phyloP scores from a whole-genome alignment of 345 rosid genomes.

The Mercurialis annua region DNA sequence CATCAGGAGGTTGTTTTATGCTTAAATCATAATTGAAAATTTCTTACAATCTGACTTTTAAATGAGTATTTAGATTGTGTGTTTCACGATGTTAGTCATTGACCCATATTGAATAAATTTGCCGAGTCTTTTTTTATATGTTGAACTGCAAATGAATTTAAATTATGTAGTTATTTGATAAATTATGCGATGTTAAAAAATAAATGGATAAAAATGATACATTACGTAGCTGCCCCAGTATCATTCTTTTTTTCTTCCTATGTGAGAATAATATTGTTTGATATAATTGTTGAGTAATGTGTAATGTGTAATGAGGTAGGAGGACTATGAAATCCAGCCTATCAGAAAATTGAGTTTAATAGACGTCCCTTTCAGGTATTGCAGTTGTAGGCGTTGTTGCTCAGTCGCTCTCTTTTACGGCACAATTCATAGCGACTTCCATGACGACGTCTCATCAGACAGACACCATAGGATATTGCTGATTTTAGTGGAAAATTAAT shows the following conservation, averaged over 20 bases:
- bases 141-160: too few relatives aligned
- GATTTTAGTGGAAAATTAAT: too few relatives aligned
- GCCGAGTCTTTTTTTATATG: too few relatives aligned
- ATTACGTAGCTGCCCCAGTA: neutral
- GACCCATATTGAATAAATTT: neutral
- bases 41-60: neutral
- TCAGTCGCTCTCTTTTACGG: neutral
- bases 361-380: neutral
- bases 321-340: neutral
- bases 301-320: neutral
- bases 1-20: neutral
- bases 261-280: neutral
- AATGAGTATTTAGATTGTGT: neutral
- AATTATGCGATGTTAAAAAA: too few relatives aligned
- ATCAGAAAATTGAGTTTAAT: neutral
- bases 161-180: too few relatives aligned
- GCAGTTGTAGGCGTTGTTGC: neutral
- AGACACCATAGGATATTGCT: too few relatives aligned
- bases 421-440: conserved; percentile 3
- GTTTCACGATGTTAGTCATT: neutral
- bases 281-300: neutral
- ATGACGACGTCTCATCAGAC: neutral
- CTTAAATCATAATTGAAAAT: neutral
- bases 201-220: too few relatives aligned
- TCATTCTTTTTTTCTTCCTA: neutral